A percentile compares a stretch with the other conserved stretches of the same genome.
Conservation (phyloP, 228 moss, liverwort and hornwort species). For the Sphagnum magellanicum region DNA sequence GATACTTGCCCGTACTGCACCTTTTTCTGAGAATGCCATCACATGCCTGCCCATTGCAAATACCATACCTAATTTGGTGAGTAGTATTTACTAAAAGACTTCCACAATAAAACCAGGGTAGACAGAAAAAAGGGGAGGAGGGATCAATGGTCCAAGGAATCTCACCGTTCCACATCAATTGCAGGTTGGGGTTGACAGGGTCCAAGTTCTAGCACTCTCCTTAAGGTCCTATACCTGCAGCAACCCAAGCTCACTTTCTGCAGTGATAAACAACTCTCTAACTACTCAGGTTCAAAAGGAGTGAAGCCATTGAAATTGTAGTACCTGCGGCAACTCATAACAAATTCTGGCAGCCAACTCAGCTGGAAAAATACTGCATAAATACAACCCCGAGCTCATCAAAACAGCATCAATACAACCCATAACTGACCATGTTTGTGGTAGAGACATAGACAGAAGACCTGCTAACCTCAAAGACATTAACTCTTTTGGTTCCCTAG, state of each 20-base stretch:
- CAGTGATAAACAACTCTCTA: background rate
- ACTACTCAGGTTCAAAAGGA: background rate
- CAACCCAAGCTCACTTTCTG: background rate
- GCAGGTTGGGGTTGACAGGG: slow-evolving; percentile 9
- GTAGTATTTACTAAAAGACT: background rate
- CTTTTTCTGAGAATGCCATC: slow-evolving; percentile 37
- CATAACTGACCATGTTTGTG: background rate
- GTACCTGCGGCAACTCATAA: background rate
- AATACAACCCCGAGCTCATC: background rate
- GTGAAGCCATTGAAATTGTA: slow-evolving; percentile 2
- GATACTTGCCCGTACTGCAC: slow-evolving; percentile 35
- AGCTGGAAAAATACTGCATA: slow-evolving; percentile 5
- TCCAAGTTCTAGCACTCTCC: slow-evolving; percentile 4
- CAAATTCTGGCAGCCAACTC: background rate
- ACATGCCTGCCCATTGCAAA: slow-evolving; percentile 40
- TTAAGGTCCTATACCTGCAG: slow-evolving; percentile 35
- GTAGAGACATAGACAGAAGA: slow-evolving; percentile 3
- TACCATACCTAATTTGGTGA: too few species aligned
- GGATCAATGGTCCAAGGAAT: background rate
- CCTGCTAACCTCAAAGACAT: too few species aligned
- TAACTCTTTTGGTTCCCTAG: too few species aligned
- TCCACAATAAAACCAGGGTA: background rate
- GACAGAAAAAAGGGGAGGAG: background rate
- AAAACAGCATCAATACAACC: background rate
- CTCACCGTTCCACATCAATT: slow-evolving; percentile 40